Evolutionary conservation across 192 early-diverging fungal species (phyloP).

Genomic region (Mycoemilia scoparia): DNA sequence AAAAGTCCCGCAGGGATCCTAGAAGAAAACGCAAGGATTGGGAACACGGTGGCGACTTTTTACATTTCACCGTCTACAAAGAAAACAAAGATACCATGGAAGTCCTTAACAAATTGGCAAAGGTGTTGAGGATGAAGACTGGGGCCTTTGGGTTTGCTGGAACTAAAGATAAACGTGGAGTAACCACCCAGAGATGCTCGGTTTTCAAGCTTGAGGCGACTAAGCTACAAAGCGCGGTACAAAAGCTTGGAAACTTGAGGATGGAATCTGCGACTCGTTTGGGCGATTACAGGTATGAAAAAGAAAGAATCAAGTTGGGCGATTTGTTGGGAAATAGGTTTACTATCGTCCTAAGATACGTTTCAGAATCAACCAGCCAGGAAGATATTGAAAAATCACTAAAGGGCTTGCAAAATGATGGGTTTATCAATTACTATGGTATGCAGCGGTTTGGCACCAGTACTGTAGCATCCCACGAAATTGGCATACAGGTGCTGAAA

Average conservation of each 20-base stretch:
- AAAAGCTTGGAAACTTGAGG: too few species aligned
- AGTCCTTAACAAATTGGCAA: constrained; percentile 34
- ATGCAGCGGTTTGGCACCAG: constrained; percentile 96
- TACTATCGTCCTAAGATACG: constrained; percentile 54
- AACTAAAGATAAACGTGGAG: constrained; percentile 83
- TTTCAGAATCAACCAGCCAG: constrained; percentile 24
- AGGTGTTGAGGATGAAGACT: constrained; percentile 2
- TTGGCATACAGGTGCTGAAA: constrained; percentile 59
- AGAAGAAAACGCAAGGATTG: constrained; percentile 15
- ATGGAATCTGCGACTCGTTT: too few species aligned
- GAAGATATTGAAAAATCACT: constrained; percentile 36
- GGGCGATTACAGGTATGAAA: constrained; percentile 61
- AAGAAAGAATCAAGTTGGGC: constrained; percentile 53
- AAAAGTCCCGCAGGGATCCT: constrained; percentile 1
- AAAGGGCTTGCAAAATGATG: constrained; percentile 41
- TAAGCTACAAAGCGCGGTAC: constrained; percentile 7
- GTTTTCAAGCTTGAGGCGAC: constrained; percentile 32
- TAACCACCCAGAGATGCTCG: constrained; percentile 73
- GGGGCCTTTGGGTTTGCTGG: constrained; percentile 70
- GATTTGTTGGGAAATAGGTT: constrained; percentile 84
- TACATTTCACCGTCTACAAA: constrained; percentile 79
- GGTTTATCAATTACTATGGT: constrained; percentile 97
- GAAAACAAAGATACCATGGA: constrained; percentile 88
- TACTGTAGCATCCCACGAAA: constrained; percentile 54
- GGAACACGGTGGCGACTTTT: constrained; percentile 50